Percentiles rank a stretch among this genome's conserved stretches.
Evolutionary conservation across 352 stramenopile genomes (phyloP).

Genomic region (Globisporangium parvum): DNA sequence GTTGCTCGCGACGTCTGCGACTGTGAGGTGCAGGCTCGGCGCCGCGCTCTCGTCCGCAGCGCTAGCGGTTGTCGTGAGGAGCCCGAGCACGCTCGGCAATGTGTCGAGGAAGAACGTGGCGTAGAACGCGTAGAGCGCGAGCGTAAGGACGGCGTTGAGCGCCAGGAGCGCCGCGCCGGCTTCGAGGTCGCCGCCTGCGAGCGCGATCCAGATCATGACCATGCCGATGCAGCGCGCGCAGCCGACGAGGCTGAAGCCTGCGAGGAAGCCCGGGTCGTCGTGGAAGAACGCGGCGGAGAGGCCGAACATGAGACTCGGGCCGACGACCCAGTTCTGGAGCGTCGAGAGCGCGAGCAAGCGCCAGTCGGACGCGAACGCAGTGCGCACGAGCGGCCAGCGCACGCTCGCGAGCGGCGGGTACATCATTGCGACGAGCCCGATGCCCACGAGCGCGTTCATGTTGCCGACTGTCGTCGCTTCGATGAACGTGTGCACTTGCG

Average conservation of each 20-base stretch:
- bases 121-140: constrained; percentile 62
- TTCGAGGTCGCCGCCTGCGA: constrained; percentile 55
- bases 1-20: constrained; percentile 38
- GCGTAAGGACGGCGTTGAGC: constrained; percentile 59
- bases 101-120: constrained; percentile 43
- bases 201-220: constrained; percentile 77
- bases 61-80: constrained; percentile 2
- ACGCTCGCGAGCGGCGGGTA: constrained; percentile 55
- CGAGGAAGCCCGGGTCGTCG: constrained; percentile 40
- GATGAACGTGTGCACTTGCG: constrained; percentile 32
- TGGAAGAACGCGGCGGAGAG: constrained; percentile 46
- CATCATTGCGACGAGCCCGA: constrained; percentile 57
- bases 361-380: constrained; percentile 35
- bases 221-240: constrained; percentile 74
- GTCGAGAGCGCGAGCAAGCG: constrained; percentile 42
- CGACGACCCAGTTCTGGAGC: constrained; percentile 57
- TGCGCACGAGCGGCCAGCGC: constrained; percentile 38
- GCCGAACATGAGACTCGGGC: constrained; percentile 49
- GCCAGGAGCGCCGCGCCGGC: constrained; percentile 66
- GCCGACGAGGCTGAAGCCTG: constrained; percentile 62
- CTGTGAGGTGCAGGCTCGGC: constrained; percentile 30
- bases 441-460: constrained; percentile 49
- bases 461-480: constrained; percentile 33
- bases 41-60: too few species aligned
- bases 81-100: constrained; percentile 30